Conservation (phyloP, 1,139 yeast genomes). For the Lodderomyces parapsilosis region DNA sequence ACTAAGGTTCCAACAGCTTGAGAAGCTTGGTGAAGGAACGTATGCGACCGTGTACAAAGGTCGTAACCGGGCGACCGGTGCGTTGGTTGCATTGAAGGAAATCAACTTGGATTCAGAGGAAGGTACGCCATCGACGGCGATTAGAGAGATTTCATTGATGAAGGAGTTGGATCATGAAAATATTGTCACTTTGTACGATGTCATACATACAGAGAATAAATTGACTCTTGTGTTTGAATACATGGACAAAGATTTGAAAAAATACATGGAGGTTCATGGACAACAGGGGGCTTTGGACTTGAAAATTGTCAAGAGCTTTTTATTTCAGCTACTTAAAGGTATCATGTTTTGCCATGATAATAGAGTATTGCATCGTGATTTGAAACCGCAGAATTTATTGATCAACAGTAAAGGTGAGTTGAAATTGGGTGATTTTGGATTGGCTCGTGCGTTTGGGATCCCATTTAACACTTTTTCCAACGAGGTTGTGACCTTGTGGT, state of each 20-base stretch:
- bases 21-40: conserved; percentile 95
- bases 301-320: conserved; percentile 79
- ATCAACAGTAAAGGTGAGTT: conserved; percentile 87
- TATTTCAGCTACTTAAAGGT: conserved; percentile 90
- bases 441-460: conserved; percentile 96
- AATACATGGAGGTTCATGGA: conserved; percentile 92
- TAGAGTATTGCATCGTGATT: conserved; percentile 89
- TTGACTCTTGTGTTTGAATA: conserved; percentile 89
- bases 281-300: conserved; percentile 78
- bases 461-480: conserved; percentile 97
- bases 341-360: conserved; percentile 94
- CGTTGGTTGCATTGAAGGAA: conserved; percentile 91
- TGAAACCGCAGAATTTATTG: conserved; percentile 91
- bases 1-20: conserved; percentile 60
- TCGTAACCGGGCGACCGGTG: conserved; percentile 86
- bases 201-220: conserved; percentile 94
- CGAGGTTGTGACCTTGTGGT: conserved; percentile 98
- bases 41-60: conserved; percentile 98
- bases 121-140: conserved; percentile 98
- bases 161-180: conserved; percentile 94
- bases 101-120: conserved; percentile 94
- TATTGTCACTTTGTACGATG: conserved; percentile 90
- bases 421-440: conserved; percentile 95
- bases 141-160: conserved; percentile 93
- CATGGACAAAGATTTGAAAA: conserved; percentile 91